phyloP scores from a whole-genome alignment of 176 grass and related monocot species.

The Chrysopogon serrulatus region DNA sequence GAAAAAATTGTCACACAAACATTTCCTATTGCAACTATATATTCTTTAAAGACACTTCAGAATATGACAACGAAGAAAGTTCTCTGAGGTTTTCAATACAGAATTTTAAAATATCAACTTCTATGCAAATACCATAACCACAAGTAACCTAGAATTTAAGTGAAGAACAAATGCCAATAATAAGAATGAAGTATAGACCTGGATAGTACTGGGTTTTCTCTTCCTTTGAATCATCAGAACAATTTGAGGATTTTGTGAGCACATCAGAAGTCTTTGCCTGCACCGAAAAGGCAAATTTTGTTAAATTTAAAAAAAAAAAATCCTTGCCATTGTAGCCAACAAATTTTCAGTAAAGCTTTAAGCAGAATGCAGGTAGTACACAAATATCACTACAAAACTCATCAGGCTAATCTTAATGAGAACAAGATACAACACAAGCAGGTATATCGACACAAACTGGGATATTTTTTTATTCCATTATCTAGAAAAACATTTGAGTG shows the following conservation, averaged over 20 bases:
- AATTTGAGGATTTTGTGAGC: slow-evolving; percentile 54
- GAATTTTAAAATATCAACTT: slow-evolving; percentile 9
- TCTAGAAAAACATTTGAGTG: background rate
- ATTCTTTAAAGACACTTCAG: background rate
- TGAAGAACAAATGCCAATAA: background rate
- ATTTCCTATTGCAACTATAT: background rate
- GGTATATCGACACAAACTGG: background rate
- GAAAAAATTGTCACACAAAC: background rate
- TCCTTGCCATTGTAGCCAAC: background rate
- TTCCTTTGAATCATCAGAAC: slow-evolving; percentile 49
- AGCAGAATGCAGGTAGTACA: background rate
- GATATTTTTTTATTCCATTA: background rate
- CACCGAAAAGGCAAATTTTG: background rate
- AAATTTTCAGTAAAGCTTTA: background rate
- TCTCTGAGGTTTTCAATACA: background rate
- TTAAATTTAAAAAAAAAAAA: too few species aligned
- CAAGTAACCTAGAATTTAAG: background rate
- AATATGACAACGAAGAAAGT: background rate
- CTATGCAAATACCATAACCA: background rate
- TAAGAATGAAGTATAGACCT: slow-evolving; percentile 51
- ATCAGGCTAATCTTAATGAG: slow-evolving; percentile 4
- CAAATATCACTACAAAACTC: slow-evolving; percentile 5
- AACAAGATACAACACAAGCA: background rate
- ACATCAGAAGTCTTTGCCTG: slow-evolving; percentile 45
- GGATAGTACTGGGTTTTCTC: slow-evolving; percentile 71